Percentiles rank a stretch among this genome's conserved stretches.
Conservation (phyloP, 805 yeast genomes). For the Pichia nakasei region DNA sequence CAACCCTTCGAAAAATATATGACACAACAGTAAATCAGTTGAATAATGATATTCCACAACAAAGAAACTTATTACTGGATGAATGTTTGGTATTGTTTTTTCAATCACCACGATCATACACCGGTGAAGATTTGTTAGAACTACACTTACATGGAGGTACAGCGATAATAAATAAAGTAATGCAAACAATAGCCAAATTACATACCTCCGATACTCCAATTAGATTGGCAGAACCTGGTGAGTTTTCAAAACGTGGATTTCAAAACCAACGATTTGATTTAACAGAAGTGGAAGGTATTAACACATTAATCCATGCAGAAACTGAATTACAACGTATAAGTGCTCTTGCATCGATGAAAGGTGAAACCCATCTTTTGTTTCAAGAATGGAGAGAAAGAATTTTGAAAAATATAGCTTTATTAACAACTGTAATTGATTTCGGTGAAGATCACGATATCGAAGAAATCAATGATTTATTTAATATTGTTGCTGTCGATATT, state of each 20-base stretch:
- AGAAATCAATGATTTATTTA: constrained; percentile 46
- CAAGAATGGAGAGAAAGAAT: constrained; percentile 58
- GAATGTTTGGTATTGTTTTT: constrained; percentile 68
- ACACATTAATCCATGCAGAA: constrained; percentile 86
- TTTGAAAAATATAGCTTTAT: constrained; percentile 56
- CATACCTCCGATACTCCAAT: constrained; percentile 43
- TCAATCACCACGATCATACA: constrained; percentile 67
- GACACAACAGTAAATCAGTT: constrained; percentile 22
- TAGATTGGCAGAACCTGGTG: constrained; percentile 88
- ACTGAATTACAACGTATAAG: constrained; percentile 81
- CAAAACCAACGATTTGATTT: constrained; percentile 76
- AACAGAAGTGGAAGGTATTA: constrained; percentile 84
- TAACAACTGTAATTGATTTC: constrained; percentile 88
- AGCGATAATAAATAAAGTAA: constrained; percentile 66
- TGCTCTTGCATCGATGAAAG: constrained; percentile 65
- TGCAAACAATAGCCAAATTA: constrained; percentile 48
- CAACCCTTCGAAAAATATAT: constrained; percentile 52
- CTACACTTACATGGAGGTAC: constrained; percentile 92
- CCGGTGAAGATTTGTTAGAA: constrained; percentile 89
- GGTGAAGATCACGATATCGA: constrained; percentile 88
- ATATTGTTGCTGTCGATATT: constrained; percentile 39
- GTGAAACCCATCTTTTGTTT: constrained; percentile 50
- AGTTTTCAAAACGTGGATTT: constrained; percentile 82
- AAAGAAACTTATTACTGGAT: constrained; percentile 44
- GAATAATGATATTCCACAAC: neutral